These are phyloP conservation scores for Lodderomyces oxycetoniae DNA, from an alignment of 1,139 yeast genomes.

Conservation along the genomic window DNA sequence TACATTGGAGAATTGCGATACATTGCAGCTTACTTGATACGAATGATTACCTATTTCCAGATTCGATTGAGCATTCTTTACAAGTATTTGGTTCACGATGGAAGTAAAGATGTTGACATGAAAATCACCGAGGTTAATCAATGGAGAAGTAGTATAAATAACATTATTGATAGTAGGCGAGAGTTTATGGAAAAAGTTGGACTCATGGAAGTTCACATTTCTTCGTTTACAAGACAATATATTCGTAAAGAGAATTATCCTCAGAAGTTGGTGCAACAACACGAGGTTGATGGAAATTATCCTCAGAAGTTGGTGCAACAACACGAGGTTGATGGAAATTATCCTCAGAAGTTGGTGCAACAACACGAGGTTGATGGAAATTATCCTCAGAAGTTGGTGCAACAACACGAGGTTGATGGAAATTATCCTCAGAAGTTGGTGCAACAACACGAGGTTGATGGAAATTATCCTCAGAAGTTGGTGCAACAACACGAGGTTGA, in stretches of 20 bases:
- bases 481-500: slow-evolving; percentile 7
- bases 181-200: slow-evolving; percentile 25
- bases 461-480: slow-evolving; percentile 25
- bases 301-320: too few species aligned
- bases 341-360: too few species aligned
- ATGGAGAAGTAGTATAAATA: slow-evolving; percentile 27
- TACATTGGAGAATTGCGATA: slow-evolving; percentile 20
- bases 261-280: not conserved
- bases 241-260: slow-evolving; percentile 32
- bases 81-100: slow-evolving; percentile 26
- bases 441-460: slow-evolving; percentile 21
- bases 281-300: slow-evolving; percentile 7
- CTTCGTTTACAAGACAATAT: slow-evolving; percentile 23
- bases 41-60: slow-evolving; percentile 30
- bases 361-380: slow-evolving; percentile 7
- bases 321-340: slow-evolving; percentile 7
- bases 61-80: slow-evolving; percentile 24
- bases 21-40: slow-evolving; percentile 30
- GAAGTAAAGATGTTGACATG: slow-evolving; percentile 20
- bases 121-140: slow-evolving; percentile 29
- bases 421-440: too few species aligned
- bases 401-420: too few species aligned
- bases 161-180: slow-evolving; percentile 23
- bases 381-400: too few species aligned
- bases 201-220: slow-evolving; percentile 26